A percentile compares a stretch with the other conserved stretches of the same genome.
These are phyloP conservation scores for Speleostelium caveatum DNA, from an alignment of 78 protist species.

Conservation along the genomic window DNA sequence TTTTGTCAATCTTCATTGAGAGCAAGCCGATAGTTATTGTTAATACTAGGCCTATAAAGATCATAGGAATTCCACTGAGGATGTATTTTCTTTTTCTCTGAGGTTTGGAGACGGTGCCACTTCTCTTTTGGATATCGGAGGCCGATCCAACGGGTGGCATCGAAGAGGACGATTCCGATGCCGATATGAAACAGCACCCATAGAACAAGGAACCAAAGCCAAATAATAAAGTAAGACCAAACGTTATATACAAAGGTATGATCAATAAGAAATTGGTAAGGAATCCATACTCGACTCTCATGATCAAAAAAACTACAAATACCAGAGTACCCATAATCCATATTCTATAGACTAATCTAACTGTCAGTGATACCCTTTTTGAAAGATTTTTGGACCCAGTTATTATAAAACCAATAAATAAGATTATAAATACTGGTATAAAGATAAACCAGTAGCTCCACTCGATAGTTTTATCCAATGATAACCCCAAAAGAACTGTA, in stretches of 20 bases:
- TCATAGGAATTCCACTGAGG: constrained; percentile 31
- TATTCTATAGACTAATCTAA: constrained; percentile 3
- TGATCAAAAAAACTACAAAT: constrained; percentile 25
- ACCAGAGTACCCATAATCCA: constrained; percentile 10
- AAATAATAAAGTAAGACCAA: neutral
- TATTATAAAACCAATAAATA: neutral
- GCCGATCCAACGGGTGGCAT: constrained; percentile 1
- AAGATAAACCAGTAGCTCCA: constrained; percentile 49
- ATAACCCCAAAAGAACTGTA: constrained; percentile 27
- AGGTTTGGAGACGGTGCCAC: neutral
- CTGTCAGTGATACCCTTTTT: constrained; percentile 26
- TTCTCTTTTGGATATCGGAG: neutral
- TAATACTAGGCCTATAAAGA: constrained; percentile 14
- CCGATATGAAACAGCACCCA: neutral
- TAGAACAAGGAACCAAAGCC: constrained; percentile 17
- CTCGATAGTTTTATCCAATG: constrained; percentile 1
- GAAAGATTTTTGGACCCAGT: constrained; percentile 20
- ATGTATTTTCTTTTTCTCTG: constrained; percentile 31
- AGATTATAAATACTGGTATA: constrained; percentile 21
- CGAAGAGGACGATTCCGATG: neutral
- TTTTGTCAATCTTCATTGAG: neutral
- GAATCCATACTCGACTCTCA: neutral
- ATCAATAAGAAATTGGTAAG: neutral
- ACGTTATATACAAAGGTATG: constrained; percentile 13
- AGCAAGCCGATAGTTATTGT: constrained; percentile 8